Evolutionary conservation across 2,329 filamentous ascomycete genomes (phyloP).

Genomic region (Rhinocladiella mackenziei): DNA sequence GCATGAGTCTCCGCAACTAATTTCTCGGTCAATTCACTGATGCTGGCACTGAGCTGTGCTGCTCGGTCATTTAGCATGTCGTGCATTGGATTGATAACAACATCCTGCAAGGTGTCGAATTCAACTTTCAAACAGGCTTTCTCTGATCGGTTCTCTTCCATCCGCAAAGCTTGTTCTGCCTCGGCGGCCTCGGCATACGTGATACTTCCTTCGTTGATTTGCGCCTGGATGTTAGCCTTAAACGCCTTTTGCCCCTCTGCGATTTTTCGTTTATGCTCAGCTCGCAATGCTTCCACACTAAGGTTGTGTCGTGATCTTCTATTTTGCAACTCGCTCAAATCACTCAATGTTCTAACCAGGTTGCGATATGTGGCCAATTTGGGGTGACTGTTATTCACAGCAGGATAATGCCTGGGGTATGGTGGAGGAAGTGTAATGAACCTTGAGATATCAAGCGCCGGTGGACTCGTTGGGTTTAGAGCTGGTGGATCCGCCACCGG

Average conservation of each 20-base stretch:
- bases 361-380: slow-evolving; percentile 74
- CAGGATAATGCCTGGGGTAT: slow-evolving; percentile 90
- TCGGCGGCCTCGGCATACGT: slow-evolving; percentile 77
- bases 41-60: slow-evolving; percentile 67
- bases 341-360: slow-evolving; percentile 67
- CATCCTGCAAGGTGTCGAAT: slow-evolving; percentile 78
- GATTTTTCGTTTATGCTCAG: slow-evolving; percentile 50
- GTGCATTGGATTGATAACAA: slow-evolving; percentile 79
- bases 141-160: slow-evolving; percentile 64
- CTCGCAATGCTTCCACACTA: slow-evolving; percentile 53
- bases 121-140: slow-evolving; percentile 73
- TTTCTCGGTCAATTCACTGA: slow-evolving; percentile 67
- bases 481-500: background rate
- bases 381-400: slow-evolving; percentile 93
- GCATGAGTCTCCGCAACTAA: slow-evolving; percentile 68
- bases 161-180: slow-evolving; percentile 70
- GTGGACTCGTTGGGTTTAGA: slow-evolving; percentile 33
- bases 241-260: slow-evolving; percentile 63
- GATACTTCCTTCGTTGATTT: slow-evolving; percentile 73
- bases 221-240: slow-evolving; percentile 69
- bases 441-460: slow-evolving; percentile 77
- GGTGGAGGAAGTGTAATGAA: slow-evolving; percentile 89
- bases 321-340: slow-evolving; percentile 66
- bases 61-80: slow-evolving; percentile 74
- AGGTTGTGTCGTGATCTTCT: slow-evolving; percentile 54